Conservation (phyloP, 164 flowering plant species). For the Macadamia integrifolia region DNA sequence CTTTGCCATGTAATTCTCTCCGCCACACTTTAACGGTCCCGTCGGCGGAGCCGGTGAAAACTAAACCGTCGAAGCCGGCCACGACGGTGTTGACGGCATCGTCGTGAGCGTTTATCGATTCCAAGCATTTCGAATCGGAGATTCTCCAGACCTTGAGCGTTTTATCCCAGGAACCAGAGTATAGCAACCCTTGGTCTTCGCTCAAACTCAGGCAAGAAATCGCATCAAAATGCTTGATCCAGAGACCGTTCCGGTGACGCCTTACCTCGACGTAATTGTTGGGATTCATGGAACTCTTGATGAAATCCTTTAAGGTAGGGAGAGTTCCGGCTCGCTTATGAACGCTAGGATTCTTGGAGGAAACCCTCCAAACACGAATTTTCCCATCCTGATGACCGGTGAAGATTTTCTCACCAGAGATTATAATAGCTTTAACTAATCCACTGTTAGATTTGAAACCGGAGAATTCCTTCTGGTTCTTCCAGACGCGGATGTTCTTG, state of each 20-base stretch:
- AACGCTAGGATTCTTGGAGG: constrained; percentile 34
- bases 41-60: constrained; percentile 82
- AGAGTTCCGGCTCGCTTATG: constrained; percentile 59
- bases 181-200: constrained; percentile 51
- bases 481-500: constrained; percentile 92
- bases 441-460: constrained; percentile 83
- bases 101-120: constrained; percentile 70
- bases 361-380: constrained; percentile 69
- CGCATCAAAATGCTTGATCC: constrained; percentile 87
- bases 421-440: constrained; percentile 68
- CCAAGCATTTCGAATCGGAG: constrained; percentile 66
- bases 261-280: constrained; percentile 64
- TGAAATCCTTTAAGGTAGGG: constrained; percentile 53
- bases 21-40: constrained; percentile 78
- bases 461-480: constrained; percentile 52
- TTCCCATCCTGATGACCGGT: constrained; percentile 94
- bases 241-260: constrained; percentile 41
- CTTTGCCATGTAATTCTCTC: constrained; percentile 44
- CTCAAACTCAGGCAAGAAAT: constrained; percentile 68
- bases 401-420: constrained; percentile 63
- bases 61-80: constrained; percentile 40
- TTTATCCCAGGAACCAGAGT: constrained; percentile 89
- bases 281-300: constrained; percentile 65
- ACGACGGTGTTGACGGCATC: constrained; percentile 87
- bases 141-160: constrained; percentile 77